Evolutionary conservation across 495 filamentous ascomycete genomes (phyloP), one percentile per base, ranked within the genome.

Genomic region (Hypoxylon crocopeplum): DNA sequence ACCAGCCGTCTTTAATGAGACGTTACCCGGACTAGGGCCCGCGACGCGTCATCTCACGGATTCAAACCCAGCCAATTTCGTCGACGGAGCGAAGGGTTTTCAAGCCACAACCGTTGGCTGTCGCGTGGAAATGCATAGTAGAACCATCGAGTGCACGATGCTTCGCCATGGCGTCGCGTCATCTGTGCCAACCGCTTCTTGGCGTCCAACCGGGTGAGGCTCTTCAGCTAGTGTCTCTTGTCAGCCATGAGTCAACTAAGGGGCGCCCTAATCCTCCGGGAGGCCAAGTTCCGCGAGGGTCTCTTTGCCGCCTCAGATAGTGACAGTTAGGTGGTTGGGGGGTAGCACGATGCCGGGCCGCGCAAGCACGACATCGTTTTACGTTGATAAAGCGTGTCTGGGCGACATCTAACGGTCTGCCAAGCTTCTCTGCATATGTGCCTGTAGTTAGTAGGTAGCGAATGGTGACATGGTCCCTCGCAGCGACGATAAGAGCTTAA

Each of bases 301-400:
- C 12, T 33, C 19, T 25, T 39, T 38, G 19, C 25, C 22, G 22
- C 17, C n/a, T 44, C 15, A 13, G 37, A 49, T 27, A 11, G 11
- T n/a, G 25, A 54, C 34, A 25, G 21, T 22, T 27, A 33, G 33
- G 36, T 45, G 7, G 11, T 25, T 36, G 19, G 12, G 42, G 22
- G 15, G n/a, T n/a, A n/a, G n/a, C n/a, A n/a, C n/a, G 30, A 62
- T 45, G 20, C 25, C 21, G 19, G 16, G 24, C 36, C 40, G 29
- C 20, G 40, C 29, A 38, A 58, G 33, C 36, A 34, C 25, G n/a
- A n/a, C 45, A 34, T 45, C 48, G 53, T 55, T 52, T 52, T 48
- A 54, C 48, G 46, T 64, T 48, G 55, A 59, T 64, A 38, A 58
- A 15, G 39, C 16, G 32, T 32, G 11, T 25, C n/a, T 12, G 30